A percentile compares a stretch with the other conserved stretches of the same genome.
Conservation (phyloP, 331 rosid species). For the Acacia concinna region DNA sequence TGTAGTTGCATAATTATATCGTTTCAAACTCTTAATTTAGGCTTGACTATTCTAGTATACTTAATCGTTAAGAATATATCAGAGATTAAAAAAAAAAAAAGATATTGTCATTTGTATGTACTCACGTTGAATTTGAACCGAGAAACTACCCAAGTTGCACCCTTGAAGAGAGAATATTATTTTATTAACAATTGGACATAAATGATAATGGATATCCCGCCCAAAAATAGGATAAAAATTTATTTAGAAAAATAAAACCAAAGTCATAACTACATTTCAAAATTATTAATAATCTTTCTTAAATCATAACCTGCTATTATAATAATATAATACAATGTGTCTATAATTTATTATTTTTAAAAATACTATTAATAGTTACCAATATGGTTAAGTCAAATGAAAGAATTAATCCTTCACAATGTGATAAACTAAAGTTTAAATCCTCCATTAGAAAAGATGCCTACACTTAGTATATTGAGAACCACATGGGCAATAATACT, state of each 20-base stretch:
- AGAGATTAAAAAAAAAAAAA: no score
- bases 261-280: neutral
- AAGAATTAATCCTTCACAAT: fast-evolving
- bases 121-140: neutral
- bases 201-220: neutral
- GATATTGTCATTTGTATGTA: neutral
- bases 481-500: no score
- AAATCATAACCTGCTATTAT: no score
- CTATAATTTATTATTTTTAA: no score
- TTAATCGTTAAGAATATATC: neutral
- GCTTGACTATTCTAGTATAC: neutral
- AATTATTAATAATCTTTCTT: no score
- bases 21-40: neutral
- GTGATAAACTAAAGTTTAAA: no score
- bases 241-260: no score
- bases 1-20: neutral
- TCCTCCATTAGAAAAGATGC: fast-evolving
- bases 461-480: no score
- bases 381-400: no score
- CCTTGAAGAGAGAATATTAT: neutral
- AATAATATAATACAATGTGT: no score
- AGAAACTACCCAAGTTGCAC: neutral
- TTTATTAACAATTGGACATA: neutral
- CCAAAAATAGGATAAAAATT: no score
- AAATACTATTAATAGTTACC: no score